Percentiles rank a stretch among this genome's conserved stretches.
phyloP scores from a whole-genome alignment of 805 yeast genomes.

The Lipomyces yamanashiensis region DNA sequence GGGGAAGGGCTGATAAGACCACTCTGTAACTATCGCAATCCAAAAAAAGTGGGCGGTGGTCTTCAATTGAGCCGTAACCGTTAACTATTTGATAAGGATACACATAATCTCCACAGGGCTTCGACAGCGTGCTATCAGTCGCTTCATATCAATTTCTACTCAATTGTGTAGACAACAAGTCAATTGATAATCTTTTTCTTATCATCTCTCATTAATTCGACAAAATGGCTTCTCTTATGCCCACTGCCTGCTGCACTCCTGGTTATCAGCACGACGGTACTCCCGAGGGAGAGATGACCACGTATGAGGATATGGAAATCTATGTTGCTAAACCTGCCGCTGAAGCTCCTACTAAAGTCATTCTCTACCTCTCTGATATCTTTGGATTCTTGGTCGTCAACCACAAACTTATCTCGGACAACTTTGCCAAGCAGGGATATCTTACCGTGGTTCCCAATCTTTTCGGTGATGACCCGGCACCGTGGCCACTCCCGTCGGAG shows the following conservation, averaged over 20 bases:
- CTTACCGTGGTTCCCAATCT: slow-evolving; percentile 69
- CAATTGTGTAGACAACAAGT: not conserved
- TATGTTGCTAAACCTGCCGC: slow-evolving; percentile 50
- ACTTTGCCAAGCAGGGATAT: slow-evolving; percentile 58
- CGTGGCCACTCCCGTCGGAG: slow-evolving; percentile 34
- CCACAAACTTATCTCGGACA: slow-evolving; percentile 47
- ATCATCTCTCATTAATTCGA: not conserved
- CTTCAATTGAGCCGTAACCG: too few relatives aligned
- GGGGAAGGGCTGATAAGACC: too few relatives aligned
- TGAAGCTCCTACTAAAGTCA: slow-evolving; percentile 47
- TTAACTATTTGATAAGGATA: too few relatives aligned
- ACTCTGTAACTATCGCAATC: too few relatives aligned
- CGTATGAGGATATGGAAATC: slow-evolving; percentile 37
- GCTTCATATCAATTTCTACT: not conserved
- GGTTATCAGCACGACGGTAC: slow-evolving; percentile 40
- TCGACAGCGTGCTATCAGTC: too few relatives aligned
- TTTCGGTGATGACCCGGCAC: slow-evolving; percentile 54
- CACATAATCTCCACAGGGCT: too few relatives aligned
- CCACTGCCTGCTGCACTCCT: slow-evolving; percentile 44
- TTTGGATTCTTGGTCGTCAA: slow-evolving; percentile 63
- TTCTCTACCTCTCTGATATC: slow-evolving; percentile 68
- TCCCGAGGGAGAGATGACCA: slow-evolving; percentile 21
- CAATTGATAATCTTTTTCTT: not conserved
- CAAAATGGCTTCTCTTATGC: slow-evolving; percentile 46
- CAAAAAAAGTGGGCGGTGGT: too few relatives aligned